These are phyloP conservation scores for Penicillium sp. DNA, from an alignment of 2,329 filamentous ascomycete genomes.

Conservation along the genomic window DNA sequence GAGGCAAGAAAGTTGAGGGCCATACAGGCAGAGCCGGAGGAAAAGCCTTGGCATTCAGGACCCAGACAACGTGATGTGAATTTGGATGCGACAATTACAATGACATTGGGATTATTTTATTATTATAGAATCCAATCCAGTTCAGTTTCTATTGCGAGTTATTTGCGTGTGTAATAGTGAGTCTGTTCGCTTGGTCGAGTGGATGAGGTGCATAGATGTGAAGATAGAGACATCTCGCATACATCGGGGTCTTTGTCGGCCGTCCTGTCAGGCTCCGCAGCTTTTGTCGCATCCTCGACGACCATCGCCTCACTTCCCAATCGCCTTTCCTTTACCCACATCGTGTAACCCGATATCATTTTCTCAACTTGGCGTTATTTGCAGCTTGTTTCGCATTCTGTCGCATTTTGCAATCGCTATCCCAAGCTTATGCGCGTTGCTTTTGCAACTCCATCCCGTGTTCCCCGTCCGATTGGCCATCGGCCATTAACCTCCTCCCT, in stretches of 20 bases:
- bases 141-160: neutral
- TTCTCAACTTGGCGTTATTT: neutral
- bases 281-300: constrained; percentile 12
- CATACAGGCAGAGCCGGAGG: constrained; percentile 14
- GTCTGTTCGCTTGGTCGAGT: neutral
- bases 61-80: constrained; percentile 4
- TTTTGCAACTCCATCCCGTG: constrained; percentile 13
- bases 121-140: neutral
- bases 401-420: neutral
- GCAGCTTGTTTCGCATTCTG: neutral
- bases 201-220: neutral
- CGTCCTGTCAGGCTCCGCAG: constrained; percentile 17
- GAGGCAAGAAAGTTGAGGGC: constrained; percentile 11
- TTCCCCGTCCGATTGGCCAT: constrained; percentile 2
- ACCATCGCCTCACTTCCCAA: neutral
- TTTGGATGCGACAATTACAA: neutral
- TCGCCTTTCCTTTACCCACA: neutral
- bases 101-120: neutral
- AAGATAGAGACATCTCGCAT: neutral
- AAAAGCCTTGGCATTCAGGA: constrained; percentile 22
- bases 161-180: neutral
- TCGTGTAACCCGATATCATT: neutral
- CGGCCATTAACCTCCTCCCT: constrained; percentile 4
- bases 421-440: constrained; percentile 11
- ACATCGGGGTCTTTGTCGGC: constrained; percentile 8